Conservation (phyloP, 495 filamentous ascomycete species). For the Pseudomonodictys pantanalensis region DNA sequence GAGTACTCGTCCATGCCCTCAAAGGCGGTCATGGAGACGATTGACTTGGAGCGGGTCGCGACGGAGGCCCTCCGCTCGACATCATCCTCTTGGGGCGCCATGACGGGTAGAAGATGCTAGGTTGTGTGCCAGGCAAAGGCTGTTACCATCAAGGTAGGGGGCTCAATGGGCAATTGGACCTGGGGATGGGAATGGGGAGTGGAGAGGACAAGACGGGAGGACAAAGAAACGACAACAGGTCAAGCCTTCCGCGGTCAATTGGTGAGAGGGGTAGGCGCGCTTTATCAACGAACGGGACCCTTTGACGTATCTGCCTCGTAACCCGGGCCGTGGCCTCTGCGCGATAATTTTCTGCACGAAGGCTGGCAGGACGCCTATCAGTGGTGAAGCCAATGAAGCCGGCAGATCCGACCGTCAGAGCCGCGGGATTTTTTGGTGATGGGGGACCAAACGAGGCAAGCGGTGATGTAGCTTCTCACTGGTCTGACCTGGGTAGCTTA, state of each 20-base stretch:
- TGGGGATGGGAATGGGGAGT: background rate
- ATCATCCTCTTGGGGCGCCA: background rate
- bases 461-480: background rate
- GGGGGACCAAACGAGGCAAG: background rate
- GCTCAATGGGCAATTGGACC: background rate
- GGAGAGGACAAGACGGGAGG: background rate
- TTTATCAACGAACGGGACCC: background rate
- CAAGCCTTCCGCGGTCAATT: background rate
- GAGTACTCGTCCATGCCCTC: conserved; percentile 40
- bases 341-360: background rate
- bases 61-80: background rate
- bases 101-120: conserved; percentile 1
- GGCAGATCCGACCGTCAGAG: background rate
- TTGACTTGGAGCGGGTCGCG: conserved; percentile 9
- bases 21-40: conserved; percentile 8
- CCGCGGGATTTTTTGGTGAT: background rate
- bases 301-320: background rate
- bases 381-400: background rate
- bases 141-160: background rate
- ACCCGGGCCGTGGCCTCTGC: background rate
- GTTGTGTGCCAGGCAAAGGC: background rate
- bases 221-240: background rate
- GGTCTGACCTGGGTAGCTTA: background rate
- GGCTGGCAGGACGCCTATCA: background rate
- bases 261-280: background rate